Percentiles rank a stretch among this genome's conserved stretches.
Conservation (phyloP, 176 grass and related monocot genomes). For the Bonia amplexicaulis region DNA sequence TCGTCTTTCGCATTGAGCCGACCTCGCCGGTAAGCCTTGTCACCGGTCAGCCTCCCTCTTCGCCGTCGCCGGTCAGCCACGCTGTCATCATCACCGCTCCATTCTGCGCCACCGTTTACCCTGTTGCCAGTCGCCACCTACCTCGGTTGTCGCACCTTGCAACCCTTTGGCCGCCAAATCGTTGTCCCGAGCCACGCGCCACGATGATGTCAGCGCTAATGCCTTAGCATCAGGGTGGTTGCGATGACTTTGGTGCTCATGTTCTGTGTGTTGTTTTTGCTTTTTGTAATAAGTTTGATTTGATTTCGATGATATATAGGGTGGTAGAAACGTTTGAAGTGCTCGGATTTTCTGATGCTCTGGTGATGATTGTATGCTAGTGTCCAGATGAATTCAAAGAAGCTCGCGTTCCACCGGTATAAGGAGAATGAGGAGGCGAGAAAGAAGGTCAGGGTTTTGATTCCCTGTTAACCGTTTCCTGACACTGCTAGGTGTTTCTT, state of each 20-base stretch:
- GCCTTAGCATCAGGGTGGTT: neutral
- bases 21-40: no score
- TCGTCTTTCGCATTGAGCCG: no score
- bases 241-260: neutral
- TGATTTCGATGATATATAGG: neutral
- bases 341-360: neutral
- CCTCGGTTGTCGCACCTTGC: no score
- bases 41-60: no score
- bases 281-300: neutral
- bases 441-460: slow-evolving; percentile 63
- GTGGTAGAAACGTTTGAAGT: neutral
- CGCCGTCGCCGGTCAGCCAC: no score
- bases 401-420: slow-evolving; percentile 81
- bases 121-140: no score
- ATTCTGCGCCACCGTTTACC: no score
- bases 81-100: no score
- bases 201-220: no score
- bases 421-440: slow-evolving; percentile 92
- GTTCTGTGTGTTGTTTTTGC: neutral
- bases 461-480: neutral
- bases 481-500: neutral
- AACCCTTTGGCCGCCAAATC: no score
- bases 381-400: slow-evolving; percentile 72
- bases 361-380: slow-evolving; percentile 14
- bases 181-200: no score